A percentile compares a stretch with the other conserved stretches of the same genome.
Conservation (phyloP, 306 rosid species). For the Adenanthera pavonina region DNA sequence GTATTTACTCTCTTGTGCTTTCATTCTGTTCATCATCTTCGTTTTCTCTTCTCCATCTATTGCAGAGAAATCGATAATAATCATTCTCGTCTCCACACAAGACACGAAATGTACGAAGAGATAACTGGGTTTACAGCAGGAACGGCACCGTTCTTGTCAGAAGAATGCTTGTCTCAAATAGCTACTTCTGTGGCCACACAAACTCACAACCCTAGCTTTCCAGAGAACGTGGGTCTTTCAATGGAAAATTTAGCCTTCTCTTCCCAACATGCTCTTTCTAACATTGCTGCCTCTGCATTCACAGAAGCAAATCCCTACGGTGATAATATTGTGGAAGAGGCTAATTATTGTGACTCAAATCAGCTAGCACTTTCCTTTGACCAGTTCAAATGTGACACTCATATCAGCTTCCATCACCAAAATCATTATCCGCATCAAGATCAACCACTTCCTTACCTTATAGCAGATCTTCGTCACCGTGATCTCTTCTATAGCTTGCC, state of each 20-base stretch:
- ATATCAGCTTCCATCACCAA: conserved; percentile 2
- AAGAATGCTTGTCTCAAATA: conserved; percentile 37
- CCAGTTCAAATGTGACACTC: not conserved
- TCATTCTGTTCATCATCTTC: not conserved
- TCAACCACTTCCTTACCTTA: conserved; percentile 36
- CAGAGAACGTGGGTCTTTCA: conserved; percentile 38
- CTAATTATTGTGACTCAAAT: conserved; percentile 26
- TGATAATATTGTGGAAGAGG: conserved; percentile 31
- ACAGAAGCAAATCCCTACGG: conserved; percentile 28
- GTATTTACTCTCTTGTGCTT: not conserved
- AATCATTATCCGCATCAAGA: conserved; percentile 14
- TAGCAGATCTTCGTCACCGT: conserved; percentile 60
- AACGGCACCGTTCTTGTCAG: conserved; percentile 5
- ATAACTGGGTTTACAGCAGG: not conserved
- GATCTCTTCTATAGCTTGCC: conserved; percentile 61
- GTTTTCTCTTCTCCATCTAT: not conserved
- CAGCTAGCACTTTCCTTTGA: conserved; percentile 27
- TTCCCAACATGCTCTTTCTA: conserved; percentile 24
- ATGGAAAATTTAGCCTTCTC: conserved; percentile 30
- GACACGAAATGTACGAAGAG: conserved; percentile 39
- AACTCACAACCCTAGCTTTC: not conserved
- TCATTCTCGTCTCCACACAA: not conserved
- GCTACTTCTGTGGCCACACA: not conserved
- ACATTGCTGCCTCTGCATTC: conserved; percentile 34
- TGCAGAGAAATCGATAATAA: not conserved